phyloP scores from a whole-genome alignment of 2,329 filamentous ascomycete species.

The Tolypocladium endophyticum region DNA sequence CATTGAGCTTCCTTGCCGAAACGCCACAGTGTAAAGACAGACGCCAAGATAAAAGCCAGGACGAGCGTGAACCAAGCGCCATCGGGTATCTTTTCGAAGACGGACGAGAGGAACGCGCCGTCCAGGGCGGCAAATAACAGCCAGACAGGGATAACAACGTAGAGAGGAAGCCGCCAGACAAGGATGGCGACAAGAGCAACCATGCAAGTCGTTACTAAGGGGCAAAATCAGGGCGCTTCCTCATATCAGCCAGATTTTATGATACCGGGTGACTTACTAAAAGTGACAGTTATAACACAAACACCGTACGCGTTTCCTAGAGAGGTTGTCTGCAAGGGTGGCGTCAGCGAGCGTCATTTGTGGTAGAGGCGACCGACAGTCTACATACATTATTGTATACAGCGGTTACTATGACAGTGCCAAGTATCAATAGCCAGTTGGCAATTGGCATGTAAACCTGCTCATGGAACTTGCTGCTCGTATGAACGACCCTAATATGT shows the following conservation, averaged over 20 bases:
- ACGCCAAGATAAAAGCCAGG: neutral
- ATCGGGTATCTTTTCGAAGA: neutral
- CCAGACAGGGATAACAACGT: neutral
- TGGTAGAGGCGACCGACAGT: neutral
- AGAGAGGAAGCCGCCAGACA: neutral
- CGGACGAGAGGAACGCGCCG: neutral
- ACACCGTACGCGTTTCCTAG: neutral
- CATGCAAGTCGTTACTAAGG: neutral
- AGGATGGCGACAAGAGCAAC: neutral
- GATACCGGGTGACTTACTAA: neutral
- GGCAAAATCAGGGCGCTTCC: no score
- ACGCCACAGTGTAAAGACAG: neutral
- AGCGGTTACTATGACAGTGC: conserved; percentile 62
- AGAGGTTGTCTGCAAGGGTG: neutral
- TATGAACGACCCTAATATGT: conserved; percentile 64
- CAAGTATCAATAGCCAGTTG: conserved; percentile 70
- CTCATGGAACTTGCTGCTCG: conserved; percentile 58
- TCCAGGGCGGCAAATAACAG: neutral
- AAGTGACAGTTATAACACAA: neutral
- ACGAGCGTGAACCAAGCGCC: neutral
- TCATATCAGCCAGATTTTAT: no score
- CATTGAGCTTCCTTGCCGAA: neutral
- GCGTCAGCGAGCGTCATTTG: no score
- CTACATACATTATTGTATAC: conserved; percentile 52
- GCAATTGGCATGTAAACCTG: conserved; percentile 68